A percentile compares a stretch with the other conserved stretches of the same genome.
Conservation (phyloP, 2,329 filamentous ascomycete genomes). For the Diaporthe citri region DNA sequence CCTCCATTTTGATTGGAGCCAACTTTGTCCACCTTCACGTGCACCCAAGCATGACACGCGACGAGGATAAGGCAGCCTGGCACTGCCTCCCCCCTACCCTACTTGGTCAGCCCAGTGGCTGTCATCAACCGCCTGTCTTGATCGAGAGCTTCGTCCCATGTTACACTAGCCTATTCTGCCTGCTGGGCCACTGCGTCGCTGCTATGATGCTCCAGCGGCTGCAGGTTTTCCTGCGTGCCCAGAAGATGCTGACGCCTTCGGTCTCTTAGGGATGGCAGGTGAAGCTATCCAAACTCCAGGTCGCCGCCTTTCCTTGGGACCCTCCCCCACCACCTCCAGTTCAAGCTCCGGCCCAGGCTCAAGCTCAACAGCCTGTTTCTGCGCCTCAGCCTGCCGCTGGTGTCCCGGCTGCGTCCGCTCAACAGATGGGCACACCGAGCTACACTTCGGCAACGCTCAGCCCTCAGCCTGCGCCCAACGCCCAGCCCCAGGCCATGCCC, state of each 20-base stretch:
- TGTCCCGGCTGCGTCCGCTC: neutral
- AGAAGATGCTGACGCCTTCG: conserved; percentile 23
- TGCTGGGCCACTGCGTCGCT: neutral
- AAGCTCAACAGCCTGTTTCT: conserved; percentile 46
- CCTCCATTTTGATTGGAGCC: conserved; percentile 46
- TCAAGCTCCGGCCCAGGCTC: conserved; percentile 50
- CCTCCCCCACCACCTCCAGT: conserved; percentile 74
- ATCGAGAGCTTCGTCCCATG: neutral
- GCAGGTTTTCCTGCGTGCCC: neutral
- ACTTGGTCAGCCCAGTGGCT: conserved; percentile 15
- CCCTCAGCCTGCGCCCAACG: conserved; percentile 46
- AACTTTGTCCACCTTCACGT: conserved; percentile 26
- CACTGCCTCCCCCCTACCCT: neutral
- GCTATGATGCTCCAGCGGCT: neutral
- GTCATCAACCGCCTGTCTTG: neutral
- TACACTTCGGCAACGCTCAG: conserved; percentile 54
- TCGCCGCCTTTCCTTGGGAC: conserved; percentile 96
- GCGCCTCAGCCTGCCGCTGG: conserved; percentile 43
- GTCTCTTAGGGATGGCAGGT: conserved; percentile 86
- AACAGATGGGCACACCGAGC: conserved; percentile 43
- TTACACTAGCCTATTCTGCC: neutral
- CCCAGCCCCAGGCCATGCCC: conserved; percentile 46
- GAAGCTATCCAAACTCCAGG: conserved; percentile 85
- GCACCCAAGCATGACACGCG: conserved; percentile 9
- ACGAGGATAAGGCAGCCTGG: conserved; percentile 29